Evolutionary conservation across 345 rosid genomes (phyloP).

Genomic region (Balakata baccata): DNA sequence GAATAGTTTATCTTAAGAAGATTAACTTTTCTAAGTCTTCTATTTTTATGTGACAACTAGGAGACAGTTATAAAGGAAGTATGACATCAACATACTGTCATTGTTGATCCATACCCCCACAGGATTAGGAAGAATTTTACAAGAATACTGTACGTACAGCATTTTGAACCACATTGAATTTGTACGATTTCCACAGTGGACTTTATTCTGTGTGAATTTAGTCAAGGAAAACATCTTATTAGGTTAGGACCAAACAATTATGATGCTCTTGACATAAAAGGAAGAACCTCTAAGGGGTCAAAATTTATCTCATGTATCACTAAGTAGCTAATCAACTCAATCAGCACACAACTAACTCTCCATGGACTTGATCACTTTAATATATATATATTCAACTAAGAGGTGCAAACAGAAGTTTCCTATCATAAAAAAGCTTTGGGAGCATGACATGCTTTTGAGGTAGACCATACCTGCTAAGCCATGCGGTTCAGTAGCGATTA

Average conservation of each 20-base stretch:
- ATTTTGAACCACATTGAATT: conserved; percentile 3
- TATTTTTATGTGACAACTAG: conserved; percentile 16
- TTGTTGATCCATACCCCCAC: background rate
- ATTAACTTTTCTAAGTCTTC: conserved; percentile 31
- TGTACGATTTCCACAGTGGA: background rate
- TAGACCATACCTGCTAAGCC: too few relatives aligned
- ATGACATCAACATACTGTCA: background rate
- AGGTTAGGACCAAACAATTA: conserved; percentile 3
- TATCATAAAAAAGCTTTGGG: background rate
- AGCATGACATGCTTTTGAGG: too few relatives aligned
- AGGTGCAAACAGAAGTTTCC: background rate
- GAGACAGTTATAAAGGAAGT: conserved; percentile 4
- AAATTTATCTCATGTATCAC: background rate
- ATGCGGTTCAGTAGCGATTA: background rate
- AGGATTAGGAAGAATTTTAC: background rate
- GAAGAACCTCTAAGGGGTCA: background rate
- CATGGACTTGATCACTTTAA: background rate
- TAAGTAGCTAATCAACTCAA: background rate
- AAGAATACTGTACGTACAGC: background rate
- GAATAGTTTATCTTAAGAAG: conserved; percentile 32
- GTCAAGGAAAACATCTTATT: background rate
- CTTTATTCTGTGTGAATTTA: background rate
- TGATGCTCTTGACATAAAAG: background rate
- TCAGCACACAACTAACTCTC: too few relatives aligned
- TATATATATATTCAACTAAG: background rate